These are phyloP conservation scores for Aquilaria yunnanensis DNA, from an alignment of 345 rosid species.

Conservation along the genomic window DNA sequence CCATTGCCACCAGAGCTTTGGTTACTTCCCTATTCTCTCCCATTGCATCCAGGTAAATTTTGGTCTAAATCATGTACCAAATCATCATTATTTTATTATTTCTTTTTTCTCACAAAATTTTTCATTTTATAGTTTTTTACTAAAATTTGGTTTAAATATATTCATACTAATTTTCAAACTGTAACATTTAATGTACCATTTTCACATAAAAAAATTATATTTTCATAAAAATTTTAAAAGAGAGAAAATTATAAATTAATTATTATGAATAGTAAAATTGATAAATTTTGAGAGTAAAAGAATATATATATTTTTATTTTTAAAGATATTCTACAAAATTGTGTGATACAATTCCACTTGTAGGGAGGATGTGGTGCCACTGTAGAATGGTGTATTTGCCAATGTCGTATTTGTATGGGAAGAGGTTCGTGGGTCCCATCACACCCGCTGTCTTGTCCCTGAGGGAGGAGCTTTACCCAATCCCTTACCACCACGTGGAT, in stretches of 20 bases:
- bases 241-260: no score
- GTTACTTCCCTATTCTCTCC: constrained; percentile 13
- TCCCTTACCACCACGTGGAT: constrained; percentile 25
- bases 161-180: no score
- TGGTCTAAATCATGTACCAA: no score
- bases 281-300: background rate
- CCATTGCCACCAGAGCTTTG: constrained; percentile 20
- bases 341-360: background rate
- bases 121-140: no score
- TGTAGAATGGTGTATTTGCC: constrained; percentile 29
- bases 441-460: constrained; percentile 22
- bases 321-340: no score
- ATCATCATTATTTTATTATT: no score
- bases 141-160: no score
- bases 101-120: no score
- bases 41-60: background rate
- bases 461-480: constrained; percentile 34
- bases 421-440: constrained; percentile 25
- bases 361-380: constrained; percentile 28
- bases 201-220: no score
- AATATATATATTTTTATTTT: background rate
- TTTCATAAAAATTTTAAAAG: constrained; percentile 3
- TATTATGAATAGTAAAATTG: background rate
- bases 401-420: constrained; percentile 34
- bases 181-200: no score